phyloP scores from a whole-genome alignment of 2,329 filamentous ascomycete genomes.

The Talaromyces sp. region DNA sequence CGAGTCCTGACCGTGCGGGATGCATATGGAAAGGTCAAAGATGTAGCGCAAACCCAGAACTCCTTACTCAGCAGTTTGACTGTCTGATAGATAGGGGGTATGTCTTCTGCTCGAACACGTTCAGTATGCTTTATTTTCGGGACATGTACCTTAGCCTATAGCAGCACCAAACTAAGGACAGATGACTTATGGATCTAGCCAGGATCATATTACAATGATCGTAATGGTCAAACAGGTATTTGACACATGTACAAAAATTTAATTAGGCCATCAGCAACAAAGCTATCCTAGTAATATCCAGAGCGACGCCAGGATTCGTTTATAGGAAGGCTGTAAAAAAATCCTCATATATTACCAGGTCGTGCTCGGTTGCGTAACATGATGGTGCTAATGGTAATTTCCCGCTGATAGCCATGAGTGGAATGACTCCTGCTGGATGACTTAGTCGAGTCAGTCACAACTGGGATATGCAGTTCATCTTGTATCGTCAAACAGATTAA shows the following conservation, averaged over 20 bases:
- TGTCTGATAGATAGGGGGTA: background rate
- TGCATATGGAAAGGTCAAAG: slow-evolving; percentile 18
- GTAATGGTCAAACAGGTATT: background rate
- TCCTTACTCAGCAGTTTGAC: background rate
- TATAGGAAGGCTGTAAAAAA: background rate
- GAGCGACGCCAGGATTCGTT: background rate
- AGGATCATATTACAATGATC: background rate
- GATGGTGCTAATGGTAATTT: background rate
- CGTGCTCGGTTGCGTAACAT: background rate
- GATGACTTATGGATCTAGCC: background rate
- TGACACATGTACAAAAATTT: background rate
- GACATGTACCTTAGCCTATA: background rate
- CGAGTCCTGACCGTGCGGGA: slow-evolving; percentile 18
- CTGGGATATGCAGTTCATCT: too few species aligned
- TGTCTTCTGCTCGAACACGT: background rate
- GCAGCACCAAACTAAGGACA: background rate
- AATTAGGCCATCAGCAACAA: background rate
- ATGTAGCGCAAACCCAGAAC: slow-evolving; percentile 1
- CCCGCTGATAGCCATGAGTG: background rate
- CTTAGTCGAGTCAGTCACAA: too few species aligned
- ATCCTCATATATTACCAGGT: background rate
- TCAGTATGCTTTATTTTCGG: too few species aligned
- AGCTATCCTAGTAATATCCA: background rate
- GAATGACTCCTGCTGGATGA: background rate
- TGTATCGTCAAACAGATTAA: background rate